Evolutionary conservation across 176 grass and related monocot genomes (phyloP).

Genomic region (Juncus inflexus): DNA sequence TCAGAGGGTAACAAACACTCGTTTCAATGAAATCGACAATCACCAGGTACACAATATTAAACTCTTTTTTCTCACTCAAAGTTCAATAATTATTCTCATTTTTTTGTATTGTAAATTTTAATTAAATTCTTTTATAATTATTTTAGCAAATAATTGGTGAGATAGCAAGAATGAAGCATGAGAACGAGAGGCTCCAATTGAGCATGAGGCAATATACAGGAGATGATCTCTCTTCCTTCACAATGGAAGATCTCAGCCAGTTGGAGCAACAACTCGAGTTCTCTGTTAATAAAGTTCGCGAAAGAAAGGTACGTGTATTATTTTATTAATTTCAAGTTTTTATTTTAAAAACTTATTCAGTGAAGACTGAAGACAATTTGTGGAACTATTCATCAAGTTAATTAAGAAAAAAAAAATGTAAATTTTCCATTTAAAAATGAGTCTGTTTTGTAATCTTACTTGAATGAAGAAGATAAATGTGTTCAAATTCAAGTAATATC

Average conservation of each 20-base stretch:
- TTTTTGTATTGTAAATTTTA: not conserved
- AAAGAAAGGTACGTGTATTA: constrained; percentile 43
- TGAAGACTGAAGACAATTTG: not conserved
- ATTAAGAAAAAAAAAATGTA: too few relatives aligned
- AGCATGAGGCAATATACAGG: constrained; percentile 64
- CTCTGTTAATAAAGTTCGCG: constrained; percentile 48
- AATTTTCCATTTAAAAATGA: too few relatives aligned
- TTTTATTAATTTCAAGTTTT: not conserved
- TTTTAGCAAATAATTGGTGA: constrained; percentile 62
- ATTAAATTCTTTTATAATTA: not conserved
- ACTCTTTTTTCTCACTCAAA: not conserved
- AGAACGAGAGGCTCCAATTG: constrained; percentile 51
- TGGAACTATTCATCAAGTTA: too few relatives aligned
- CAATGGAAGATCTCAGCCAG: constrained; percentile 45
- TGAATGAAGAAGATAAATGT: too few relatives aligned
- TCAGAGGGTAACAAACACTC: constrained; percentile 53
- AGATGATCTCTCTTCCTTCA: constrained; percentile 61
- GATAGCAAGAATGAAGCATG: constrained; percentile 76
- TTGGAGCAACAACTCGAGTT: constrained; percentile 73
- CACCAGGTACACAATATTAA: constrained; percentile 40
- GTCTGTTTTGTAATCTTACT: too few relatives aligned
- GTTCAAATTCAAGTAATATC: too few relatives aligned
- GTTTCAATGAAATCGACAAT: constrained; percentile 54
- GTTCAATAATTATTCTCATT: not conserved
- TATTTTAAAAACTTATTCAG: not conserved